Evolutionary conservation across 805 yeast species (phyloP), one percentile per base, ranked within the genome.

Genomic region (Wickerhamomyces bisporus): DNA sequence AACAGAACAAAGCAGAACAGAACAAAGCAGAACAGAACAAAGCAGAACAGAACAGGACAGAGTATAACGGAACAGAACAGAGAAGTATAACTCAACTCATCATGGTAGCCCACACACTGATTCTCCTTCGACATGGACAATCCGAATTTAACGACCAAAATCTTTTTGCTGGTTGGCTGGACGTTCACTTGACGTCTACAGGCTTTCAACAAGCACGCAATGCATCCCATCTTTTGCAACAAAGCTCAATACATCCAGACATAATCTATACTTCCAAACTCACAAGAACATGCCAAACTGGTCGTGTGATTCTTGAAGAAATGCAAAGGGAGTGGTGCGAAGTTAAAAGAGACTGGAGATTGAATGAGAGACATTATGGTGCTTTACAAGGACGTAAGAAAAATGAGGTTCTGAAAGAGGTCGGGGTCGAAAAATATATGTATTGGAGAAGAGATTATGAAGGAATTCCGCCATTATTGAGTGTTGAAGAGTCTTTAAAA

Each of bases 151-250:
- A 85, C 58, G 78, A 81, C 57, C 75, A 75, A 54, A 78, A 82
- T 61, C 68, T 77, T 47, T 85, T 85, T 63, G 83, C 93, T 59
- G 95, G 95, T 15, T 85, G 95, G 95, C 78, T 82, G 23, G 91
- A 85, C 62, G 81, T 83, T 25, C 69, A 72, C 41, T 66, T 85
- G 50, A 79, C 89, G 4, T 77, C 65, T 7, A 71, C 74, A 43
- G 95, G 95, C 34, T 65, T 68, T 47, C 62, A 66, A 43, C 93
- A 85, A 60, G 94, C 94, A 17, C 56, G 58, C 31, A 65, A 73
- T 47, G 80, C 87, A 26, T 87, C 86, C 18, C 66, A 68, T 35
- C 61, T 82, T 51, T 67, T 85, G 40, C 63, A 66, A 46, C 69
- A 71, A 38, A 66, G 72, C 34, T 61, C 65, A 20, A 58, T 70